Evolutionary conservation across 164 flowering plant species (phyloP).

Genomic region (grape (Vitis vinifera)): DNA sequence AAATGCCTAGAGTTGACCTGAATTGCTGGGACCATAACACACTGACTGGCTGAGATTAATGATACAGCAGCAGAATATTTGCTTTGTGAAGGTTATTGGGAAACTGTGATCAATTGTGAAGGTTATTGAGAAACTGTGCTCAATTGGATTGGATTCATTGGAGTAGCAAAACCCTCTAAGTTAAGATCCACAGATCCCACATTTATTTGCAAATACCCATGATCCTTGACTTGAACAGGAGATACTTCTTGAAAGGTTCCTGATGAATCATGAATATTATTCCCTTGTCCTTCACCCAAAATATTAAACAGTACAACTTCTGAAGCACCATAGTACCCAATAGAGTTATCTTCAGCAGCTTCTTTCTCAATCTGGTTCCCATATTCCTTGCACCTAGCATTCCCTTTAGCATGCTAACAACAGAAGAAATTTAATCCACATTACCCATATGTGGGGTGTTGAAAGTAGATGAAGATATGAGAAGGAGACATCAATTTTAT

Average conservation of each 20-base stretch:
- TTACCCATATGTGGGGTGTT: constrained; percentile 30
- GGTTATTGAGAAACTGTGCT: constrained; percentile 54
- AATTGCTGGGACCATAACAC: constrained; percentile 62
- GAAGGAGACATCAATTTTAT: constrained; percentile 55
- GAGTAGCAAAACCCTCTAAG: constrained; percentile 40
- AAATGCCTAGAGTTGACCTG: constrained; percentile 44
- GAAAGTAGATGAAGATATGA: constrained; percentile 56
- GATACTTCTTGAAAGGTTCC: constrained; percentile 31
- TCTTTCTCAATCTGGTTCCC: constrained; percentile 37
- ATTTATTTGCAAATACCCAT: constrained; percentile 23
- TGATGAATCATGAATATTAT: constrained; percentile 23
- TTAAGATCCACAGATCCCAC: constrained; percentile 39
- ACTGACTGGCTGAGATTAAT: constrained; percentile 52
- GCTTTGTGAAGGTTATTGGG: constrained; percentile 21
- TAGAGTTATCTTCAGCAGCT: constrained; percentile 35
- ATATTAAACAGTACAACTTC: constrained; percentile 20
- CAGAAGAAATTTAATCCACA: constrained; percentile 68
- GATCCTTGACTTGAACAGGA: constrained; percentile 27
- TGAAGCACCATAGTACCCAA: constrained; percentile 35
- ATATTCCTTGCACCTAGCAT: constrained; percentile 61
- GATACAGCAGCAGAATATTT: constrained; percentile 80
- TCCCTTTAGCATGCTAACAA: constrained; percentile 79
- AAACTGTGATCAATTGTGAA: constrained; percentile 24
- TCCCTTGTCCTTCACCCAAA: constrained; percentile 27
- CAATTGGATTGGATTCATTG: constrained; percentile 39